A percentile compares a stretch with the other conserved stretches of the same genome.
Conservation (phyloP, 2,329 filamentous ascomycete species). For the Scedosporium dehoogii region DNA sequence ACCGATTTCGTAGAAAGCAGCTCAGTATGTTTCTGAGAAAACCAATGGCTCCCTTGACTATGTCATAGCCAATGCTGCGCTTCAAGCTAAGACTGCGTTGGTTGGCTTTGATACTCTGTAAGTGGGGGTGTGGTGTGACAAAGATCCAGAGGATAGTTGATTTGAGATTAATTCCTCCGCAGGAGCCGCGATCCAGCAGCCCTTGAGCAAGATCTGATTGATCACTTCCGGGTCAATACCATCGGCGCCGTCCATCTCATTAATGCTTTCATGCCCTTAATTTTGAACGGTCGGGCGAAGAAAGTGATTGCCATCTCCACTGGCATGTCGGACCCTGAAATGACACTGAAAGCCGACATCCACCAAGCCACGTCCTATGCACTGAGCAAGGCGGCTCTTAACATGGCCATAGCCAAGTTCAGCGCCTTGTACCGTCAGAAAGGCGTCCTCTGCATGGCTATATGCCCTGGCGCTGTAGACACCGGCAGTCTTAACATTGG, state of each 20-base stretch:
- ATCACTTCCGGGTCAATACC: constrained; percentile 34
- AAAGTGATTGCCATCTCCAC: constrained; percentile 40
- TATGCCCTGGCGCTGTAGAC: constrained; percentile 9
- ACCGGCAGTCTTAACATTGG: not conserved
- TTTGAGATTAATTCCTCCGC: too few species aligned
- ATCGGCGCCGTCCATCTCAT: constrained; percentile 38
- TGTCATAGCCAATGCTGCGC: too few species aligned
- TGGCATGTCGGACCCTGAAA: constrained; percentile 33
- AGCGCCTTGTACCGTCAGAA: constrained; percentile 33
- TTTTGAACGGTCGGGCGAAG: constrained; percentile 36
- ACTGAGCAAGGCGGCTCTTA: constrained; percentile 36
- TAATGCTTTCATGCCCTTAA: constrained; percentile 39
- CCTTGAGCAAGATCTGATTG: constrained; percentile 4
- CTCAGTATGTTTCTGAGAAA: not conserved
- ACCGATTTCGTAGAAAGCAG: too few species aligned
- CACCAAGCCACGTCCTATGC: constrained; percentile 28
- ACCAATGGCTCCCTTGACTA: too few species aligned
- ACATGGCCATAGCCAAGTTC: constrained; percentile 41
- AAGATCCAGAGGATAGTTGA: not conserved
- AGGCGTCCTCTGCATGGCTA: constrained; percentile 36
- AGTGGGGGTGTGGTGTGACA: not conserved
- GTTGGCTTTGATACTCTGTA: too few species aligned
- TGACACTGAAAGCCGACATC: constrained; percentile 26
- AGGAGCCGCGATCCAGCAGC: too few species aligned
- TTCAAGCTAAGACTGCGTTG: too few species aligned